A percentile compares a stretch with the other conserved stretches of the same genome.
Evolutionary conservation across 331 rosid species (phyloP).

Genomic region (Phaseolus coccineus): DNA sequence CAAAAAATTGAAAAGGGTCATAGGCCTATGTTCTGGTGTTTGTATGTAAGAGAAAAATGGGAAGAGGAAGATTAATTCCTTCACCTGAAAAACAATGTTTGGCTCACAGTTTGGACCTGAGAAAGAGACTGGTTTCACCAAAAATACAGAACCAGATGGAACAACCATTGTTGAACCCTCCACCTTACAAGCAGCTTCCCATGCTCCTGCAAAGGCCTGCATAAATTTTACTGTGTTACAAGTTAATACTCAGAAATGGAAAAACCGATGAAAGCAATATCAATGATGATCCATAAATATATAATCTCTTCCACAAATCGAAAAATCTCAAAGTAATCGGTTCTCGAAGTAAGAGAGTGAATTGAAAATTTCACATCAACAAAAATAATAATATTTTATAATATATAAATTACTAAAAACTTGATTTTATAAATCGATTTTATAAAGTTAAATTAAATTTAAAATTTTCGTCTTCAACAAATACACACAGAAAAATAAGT

Average conservation of each 20-base stretch:
- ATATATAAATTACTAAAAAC: too few relatives aligned
- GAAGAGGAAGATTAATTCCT: not conserved
- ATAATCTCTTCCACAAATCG: too few relatives aligned
- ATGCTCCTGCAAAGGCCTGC: conserved; percentile 82
- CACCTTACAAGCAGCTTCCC: conserved; percentile 84
- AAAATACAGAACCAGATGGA: conserved; percentile 82
- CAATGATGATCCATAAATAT: too few relatives aligned
- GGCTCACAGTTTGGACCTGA: conserved; percentile 71
- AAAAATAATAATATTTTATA: too few relatives aligned
- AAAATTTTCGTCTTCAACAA: too few relatives aligned
- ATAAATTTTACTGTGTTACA: not conserved
- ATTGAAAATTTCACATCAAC: too few relatives aligned
- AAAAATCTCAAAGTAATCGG: too few relatives aligned
- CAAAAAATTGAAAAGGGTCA: too few relatives aligned
- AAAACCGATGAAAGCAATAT: not conserved
- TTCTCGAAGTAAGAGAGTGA: too few relatives aligned
- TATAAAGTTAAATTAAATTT: too few relatives aligned
- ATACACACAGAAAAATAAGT: too few relatives aligned
- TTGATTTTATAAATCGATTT: too few relatives aligned
- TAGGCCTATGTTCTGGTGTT: not conserved
- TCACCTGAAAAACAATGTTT: conserved; percentile 82
- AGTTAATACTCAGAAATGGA: not conserved
- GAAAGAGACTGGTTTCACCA: conserved; percentile 73
- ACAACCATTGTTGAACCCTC: conserved; percentile 69
- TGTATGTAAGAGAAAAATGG: not conserved